Conservation (phyloP, 495 filamentous ascomycete genomes). For the Neurospora pannonica region DNA sequence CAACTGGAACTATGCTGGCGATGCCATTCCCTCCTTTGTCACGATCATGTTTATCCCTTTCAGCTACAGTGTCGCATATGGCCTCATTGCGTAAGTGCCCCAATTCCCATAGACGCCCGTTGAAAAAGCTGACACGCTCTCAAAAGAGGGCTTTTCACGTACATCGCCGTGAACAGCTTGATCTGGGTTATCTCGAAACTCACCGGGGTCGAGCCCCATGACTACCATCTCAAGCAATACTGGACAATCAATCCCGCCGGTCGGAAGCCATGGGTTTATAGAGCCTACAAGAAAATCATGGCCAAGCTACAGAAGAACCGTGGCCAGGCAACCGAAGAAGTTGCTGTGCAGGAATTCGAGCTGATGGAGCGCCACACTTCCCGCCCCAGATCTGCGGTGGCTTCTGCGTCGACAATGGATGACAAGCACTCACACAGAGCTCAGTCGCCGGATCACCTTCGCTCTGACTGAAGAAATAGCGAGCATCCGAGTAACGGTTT, state of each 20-base stretch:
- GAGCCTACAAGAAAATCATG: constrained; percentile 3
- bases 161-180: constrained; percentile 55
- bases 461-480: background rate
- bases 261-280: constrained; percentile 25
- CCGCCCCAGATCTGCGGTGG: background rate
- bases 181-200: constrained; percentile 46
- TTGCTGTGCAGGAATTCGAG: background rate
- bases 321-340: background rate
- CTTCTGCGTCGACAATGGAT: background rate
- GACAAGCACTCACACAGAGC: background rate
- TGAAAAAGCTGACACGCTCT: constrained; percentile 8
- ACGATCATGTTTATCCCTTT: constrained; percentile 75
- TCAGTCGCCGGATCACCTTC: background rate
- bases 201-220: constrained; percentile 54
- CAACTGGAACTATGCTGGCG: constrained; percentile 50
- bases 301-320: background rate
- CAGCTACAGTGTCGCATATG: constrained; percentile 73
- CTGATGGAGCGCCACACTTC: background rate
- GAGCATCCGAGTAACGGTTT: background rate
- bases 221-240: constrained; percentile 64
- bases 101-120: background rate
- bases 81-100: constrained; percentile 53
- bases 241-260: constrained; percentile 54
- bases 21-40: constrained; percentile 72
- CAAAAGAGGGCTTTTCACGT: constrained; percentile 59